Evolutionary conservation across 768 basidiomycete genomes (phyloP).

Genomic region (Calocera viscosa): DNA sequence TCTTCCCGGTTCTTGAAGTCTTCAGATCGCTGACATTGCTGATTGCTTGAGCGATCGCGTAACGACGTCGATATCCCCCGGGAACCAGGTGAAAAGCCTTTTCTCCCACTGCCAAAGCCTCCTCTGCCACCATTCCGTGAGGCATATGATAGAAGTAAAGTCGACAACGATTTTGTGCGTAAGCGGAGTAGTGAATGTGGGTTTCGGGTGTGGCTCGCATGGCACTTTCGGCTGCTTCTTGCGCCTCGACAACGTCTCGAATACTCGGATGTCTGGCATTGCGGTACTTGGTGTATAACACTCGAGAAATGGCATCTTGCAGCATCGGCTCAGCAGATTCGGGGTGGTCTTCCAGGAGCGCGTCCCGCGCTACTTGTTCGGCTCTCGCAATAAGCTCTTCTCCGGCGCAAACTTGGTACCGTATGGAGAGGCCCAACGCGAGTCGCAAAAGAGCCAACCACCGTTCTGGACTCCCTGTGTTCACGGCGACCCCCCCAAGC

Average conservation of each 20-base stretch:
- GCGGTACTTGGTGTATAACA: slow-evolving; percentile 1
- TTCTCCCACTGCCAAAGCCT: background rate
- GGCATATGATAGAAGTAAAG: background rate
- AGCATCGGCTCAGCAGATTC: background rate
- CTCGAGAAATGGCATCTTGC: background rate
- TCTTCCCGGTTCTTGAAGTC: background rate
- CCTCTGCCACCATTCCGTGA: background rate
- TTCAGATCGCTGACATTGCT: slow-evolving; percentile 6
- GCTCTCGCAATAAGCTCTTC: background rate
- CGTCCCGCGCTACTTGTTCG: background rate
- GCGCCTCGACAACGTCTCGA: background rate
- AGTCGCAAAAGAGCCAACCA: background rate
- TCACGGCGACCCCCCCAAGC: background rate
- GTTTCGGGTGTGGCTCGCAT: background rate
- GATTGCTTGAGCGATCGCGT: background rate
- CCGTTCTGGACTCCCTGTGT: background rate
- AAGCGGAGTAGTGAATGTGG: background rate
- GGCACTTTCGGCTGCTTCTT: background rate
- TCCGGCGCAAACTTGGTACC: background rate
- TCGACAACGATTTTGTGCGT: slow-evolving; percentile 5
- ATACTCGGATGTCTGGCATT: background rate
- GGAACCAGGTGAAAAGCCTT: background rate
- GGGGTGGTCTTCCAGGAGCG: background rate
- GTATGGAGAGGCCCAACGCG: background rate
- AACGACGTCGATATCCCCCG: background rate